Conservation (phyloP, 2,329 filamentous ascomycete genomes). For the Penicillium sp. region DNA sequence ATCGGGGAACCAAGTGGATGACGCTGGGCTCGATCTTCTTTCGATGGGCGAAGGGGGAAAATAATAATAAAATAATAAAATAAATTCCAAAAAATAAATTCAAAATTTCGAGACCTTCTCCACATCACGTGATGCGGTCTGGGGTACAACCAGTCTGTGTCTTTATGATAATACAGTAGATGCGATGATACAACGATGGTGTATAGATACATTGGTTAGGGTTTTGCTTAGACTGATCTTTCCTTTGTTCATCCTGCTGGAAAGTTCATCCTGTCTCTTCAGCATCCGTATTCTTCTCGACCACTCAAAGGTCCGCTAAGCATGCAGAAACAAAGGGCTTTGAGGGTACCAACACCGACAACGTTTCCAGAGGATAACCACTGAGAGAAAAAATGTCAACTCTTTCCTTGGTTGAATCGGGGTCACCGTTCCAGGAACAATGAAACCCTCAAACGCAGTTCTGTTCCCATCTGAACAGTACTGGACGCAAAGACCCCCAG, state of each 20-base stretch:
- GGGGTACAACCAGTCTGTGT: background rate
- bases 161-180: background rate
- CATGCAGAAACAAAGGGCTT: constrained; percentile 59
- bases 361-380: constrained; percentile 59
- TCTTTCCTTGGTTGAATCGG: background rate
- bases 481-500: constrained; percentile 58
- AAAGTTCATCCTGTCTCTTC: constrained; percentile 22
- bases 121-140: constrained; percentile 26
- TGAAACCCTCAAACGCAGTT: constrained; percentile 58
- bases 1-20: constrained; percentile 27
- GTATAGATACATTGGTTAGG: background rate
- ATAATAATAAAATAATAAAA: constrained; percentile 23
- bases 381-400: constrained; percentile 52
- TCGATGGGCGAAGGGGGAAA: constrained; percentile 21
- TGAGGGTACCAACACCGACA: constrained; percentile 52
- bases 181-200: background rate
- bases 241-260: too few relatives aligned
- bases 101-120: constrained; percentile 14
- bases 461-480: constrained; percentile 47
- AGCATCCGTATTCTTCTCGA: constrained; percentile 20
- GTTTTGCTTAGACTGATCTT: background rate
- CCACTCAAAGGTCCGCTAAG: constrained; percentile 41
- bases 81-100: constrained; percentile 21
- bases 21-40: constrained; percentile 26
- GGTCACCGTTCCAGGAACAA: constrained; percentile 54